A percentile compares a stretch with the other conserved stretches of the same genome.
These are phyloP conservation scores for Annulohypoxylon nitens DNA, from an alignment of 495 filamentous ascomycete species.

Conservation along the genomic window DNA sequence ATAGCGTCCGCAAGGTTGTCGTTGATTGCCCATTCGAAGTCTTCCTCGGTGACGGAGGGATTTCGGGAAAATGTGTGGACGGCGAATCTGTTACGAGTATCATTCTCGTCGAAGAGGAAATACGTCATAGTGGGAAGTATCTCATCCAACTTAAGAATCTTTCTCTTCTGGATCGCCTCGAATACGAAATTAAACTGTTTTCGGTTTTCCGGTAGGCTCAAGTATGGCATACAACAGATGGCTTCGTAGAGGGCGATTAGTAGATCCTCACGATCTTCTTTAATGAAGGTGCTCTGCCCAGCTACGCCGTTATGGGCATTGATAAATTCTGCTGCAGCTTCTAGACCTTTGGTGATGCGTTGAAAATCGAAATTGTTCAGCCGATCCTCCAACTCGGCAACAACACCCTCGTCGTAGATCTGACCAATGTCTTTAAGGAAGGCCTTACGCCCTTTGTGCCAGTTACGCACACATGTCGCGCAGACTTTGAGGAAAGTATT, in stretches of 20 bases:
- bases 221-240: constrained; percentile 64
- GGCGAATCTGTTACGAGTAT: constrained; percentile 74
- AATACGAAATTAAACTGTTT: constrained; percentile 82
- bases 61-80: constrained; percentile 73
- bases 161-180: constrained; percentile 77
- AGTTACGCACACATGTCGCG: constrained; percentile 82
- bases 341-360: constrained; percentile 55
- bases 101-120: constrained; percentile 80
- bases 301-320: constrained; percentile 53
- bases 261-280: constrained; percentile 52
- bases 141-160: constrained; percentile 74
- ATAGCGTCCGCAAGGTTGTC: constrained; percentile 69
- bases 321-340: constrained; percentile 55
- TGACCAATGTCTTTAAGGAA: constrained; percentile 72
- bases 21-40: constrained; percentile 87
- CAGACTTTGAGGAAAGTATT: constrained; percentile 71
- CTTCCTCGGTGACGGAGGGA: constrained; percentile 67
- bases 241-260: constrained; percentile 67
- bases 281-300: constrained; percentile 51
- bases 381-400: constrained; percentile 55
- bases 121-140: constrained; percentile 82
- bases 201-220: constrained; percentile 55
- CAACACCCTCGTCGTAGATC: constrained; percentile 49
- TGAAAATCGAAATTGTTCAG: constrained; percentile 61
- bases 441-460: constrained; percentile 77